A percentile compares a stretch with the other conserved stretches of the same genome.
These are phyloP conservation scores for Nigrospora osmanthi DNA, from an alignment of 2,329 filamentous ascomycete species.

Conservation along the genomic window DNA sequence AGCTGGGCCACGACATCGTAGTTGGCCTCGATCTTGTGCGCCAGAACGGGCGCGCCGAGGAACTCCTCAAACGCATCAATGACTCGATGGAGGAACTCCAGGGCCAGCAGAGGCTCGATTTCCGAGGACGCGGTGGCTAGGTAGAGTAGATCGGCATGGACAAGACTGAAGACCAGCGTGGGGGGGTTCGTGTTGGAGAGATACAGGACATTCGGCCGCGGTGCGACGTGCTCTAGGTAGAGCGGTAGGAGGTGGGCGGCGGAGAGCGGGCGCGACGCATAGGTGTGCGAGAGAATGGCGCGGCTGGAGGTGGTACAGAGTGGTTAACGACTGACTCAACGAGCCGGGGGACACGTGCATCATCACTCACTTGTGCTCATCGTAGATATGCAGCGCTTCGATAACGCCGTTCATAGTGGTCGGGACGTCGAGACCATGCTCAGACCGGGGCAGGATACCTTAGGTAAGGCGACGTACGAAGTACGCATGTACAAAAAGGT, in stretches of 20 bases:
- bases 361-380: constrained; percentile 75
- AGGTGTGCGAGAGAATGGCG: constrained; percentile 81
- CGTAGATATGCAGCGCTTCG: constrained; percentile 93
- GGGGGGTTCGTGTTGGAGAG: constrained; percentile 75
- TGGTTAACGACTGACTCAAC: constrained; percentile 12
- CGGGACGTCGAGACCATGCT: constrained; percentile 19
- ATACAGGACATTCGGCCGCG: constrained; percentile 81
- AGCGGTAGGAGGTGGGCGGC: constrained; percentile 71
- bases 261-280: constrained; percentile 72
- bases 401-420: constrained; percentile 71
- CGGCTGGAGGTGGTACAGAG: constrained; percentile 44
- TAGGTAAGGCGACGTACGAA: no score
- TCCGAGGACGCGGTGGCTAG: constrained; percentile 79
- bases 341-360: background rate
- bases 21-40: constrained; percentile 77
- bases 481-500: no score
- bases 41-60: constrained; percentile 76
- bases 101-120: constrained; percentile 78
- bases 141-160: constrained; percentile 82
- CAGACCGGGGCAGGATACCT: background rate
- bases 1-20: constrained; percentile 94
- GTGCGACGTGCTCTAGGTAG: constrained; percentile 74
- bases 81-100: constrained; percentile 91
- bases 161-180: constrained; percentile 79
- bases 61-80: constrained; percentile 94